These are phyloP conservation scores for Perkinsus olseni DNA, from an alignment of 169 alveolate species.

Conservation along the genomic window DNA sequence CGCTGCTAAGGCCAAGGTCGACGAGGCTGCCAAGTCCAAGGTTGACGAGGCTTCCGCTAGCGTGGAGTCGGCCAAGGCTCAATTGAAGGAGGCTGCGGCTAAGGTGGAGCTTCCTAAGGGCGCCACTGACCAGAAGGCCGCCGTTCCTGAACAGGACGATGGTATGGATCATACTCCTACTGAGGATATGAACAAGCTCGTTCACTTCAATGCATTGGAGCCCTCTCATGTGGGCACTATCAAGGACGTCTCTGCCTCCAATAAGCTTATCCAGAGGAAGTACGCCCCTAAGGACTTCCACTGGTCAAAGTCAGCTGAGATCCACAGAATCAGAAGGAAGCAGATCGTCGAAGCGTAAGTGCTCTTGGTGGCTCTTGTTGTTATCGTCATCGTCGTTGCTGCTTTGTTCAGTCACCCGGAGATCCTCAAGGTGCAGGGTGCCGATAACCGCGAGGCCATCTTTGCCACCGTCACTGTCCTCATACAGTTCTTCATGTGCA, in stretches of 20 bases:
- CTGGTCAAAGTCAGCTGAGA: neutral
- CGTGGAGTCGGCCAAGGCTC: neutral
- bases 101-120: neutral
- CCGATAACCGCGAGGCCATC: constrained; percentile 22
- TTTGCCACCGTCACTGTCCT: constrained; percentile 13
- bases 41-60: no score
- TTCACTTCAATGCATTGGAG: neutral
- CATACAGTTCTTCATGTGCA: constrained; percentile 6
- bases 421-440: constrained; percentile 24
- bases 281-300: neutral
- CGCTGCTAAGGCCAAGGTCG: no score
- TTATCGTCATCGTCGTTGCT: neutral
- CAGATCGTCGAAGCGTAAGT: neutral
- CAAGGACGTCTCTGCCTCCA: neutral
- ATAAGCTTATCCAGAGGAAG: neutral
- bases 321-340: neutral
- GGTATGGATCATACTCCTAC: neutral
- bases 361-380: neutral
- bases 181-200: neutral
- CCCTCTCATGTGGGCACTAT: neutral
- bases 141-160: neutral
- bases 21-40: no score
- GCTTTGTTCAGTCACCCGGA: constrained; percentile 28
- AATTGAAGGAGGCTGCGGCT: neutral
- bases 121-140: neutral